Base-by-base conservation (phyloP, 2,329 filamentous ascomycete genomes). In the Cytospora leucostoma region DNA sequence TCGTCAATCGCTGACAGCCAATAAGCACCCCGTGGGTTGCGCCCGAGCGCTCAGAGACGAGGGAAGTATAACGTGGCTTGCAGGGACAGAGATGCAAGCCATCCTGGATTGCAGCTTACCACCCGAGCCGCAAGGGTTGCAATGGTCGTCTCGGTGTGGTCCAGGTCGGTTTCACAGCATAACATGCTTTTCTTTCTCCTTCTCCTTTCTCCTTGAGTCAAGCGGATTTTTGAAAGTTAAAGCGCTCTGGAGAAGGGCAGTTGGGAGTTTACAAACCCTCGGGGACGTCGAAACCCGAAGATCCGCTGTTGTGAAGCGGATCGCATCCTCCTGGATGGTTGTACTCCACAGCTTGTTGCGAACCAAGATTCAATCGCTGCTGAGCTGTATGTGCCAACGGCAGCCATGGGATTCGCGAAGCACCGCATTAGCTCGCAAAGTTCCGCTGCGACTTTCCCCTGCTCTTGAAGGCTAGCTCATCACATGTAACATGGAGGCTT, bases 361-460 rank as follows among this genome's bases (percentile, higher is more conserved):
- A 40, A 56, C 44, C 34, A 11, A 19, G 49, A 19, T 19, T 47
- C 17, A 33, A 34, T 12, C 7, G 15, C 17, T 17, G 15, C 27
- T 17, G 37, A 7, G 32, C 40, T 19, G 53, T 47, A 44, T 34
- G 47, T 40, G 4, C 51, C 63, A 49, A 40, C 34, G 21, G 44
- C 50, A 53, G 51, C 54, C 53, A 47, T 38, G 32, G 34, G 54
- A 33, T 32, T 63, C 56, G n/a, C 40, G 50, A 55, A 49, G 54
- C 49, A 56, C 56, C 47, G 50, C 64, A 65, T 65, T 63, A 60
- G 63, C 38, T 53, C 55, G 12, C 38, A 35, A 21, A 21, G 19
- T 53, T 32, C 37, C 40, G 37, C 58, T 49, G 53, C 49, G n/a
- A 53, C n/a, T 37, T 38, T 17, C 21, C n/a, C 21, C 38, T 59